Conservation (phyloP, 371 early-diverging fungal species). For the Blakeslea trispora region DNA sequence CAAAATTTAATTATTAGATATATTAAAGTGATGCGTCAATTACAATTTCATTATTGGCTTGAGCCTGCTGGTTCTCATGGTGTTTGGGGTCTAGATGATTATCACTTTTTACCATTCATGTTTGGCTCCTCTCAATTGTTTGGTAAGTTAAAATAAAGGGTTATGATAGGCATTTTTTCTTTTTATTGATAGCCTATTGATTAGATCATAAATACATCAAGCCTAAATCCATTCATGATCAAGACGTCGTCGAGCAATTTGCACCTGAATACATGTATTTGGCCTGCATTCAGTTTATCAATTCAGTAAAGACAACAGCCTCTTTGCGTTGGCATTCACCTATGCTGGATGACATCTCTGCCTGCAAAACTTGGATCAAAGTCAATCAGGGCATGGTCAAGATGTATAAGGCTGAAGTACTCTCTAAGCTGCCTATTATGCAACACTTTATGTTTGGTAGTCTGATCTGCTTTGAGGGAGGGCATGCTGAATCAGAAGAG, state of each 20-base stretch:
- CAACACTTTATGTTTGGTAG: conserved; percentile 98
- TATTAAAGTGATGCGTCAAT: conserved; percentile 81
- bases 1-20: conserved; percentile 74
- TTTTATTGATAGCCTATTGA: background rate
- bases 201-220: conserved; percentile 76
- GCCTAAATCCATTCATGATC: conserved; percentile 87
- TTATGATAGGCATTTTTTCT: background rate
- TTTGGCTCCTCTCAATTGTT: conserved; percentile 92
- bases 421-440: conserved; percentile 96
- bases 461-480: conserved; percentile 62
- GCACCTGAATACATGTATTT: conserved; percentile 91
- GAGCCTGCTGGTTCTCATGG: conserved; percentile 99
- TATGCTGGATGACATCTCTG: conserved; percentile 95
- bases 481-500: conserved; percentile 37
- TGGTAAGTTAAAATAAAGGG: conserved; percentile 39
- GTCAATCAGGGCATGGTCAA: conserved; percentile 96
- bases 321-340: conserved; percentile 88
- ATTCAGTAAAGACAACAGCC: conserved; percentile 67
- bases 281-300: conserved; percentile 88
- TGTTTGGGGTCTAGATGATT: conserved; percentile 99
- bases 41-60: conserved; percentile 93
- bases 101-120: conserved; percentile 96
- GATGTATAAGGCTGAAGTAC: conserved; percentile 98
- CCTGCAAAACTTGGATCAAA: conserved; percentile 90
- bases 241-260: conserved; percentile 83